A percentile compares a stretch with the other conserved stretches of the same genome.
phyloP scores from a whole-genome alignment of 1,139 yeast genomes.

The Starmera stellimalicola region DNA sequence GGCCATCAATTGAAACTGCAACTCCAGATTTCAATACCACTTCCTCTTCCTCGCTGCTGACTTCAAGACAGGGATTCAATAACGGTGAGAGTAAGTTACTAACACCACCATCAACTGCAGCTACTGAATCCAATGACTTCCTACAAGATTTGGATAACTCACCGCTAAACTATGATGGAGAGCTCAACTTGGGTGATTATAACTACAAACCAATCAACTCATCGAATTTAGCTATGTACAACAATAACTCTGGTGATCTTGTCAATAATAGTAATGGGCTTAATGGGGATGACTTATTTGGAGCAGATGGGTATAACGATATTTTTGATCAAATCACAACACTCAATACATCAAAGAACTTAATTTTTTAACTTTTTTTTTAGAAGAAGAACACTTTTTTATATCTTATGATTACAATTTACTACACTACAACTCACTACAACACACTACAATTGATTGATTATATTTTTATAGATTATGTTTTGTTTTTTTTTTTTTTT shows the following conservation, averaged over 20 bases:
- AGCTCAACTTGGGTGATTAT: background rate
- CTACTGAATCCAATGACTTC: background rate
- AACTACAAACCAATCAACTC: background rate
- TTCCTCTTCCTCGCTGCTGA: background rate
- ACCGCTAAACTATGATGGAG: constrained; percentile 1
- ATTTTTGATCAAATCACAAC: constrained; percentile 1
- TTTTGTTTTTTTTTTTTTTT: no score
- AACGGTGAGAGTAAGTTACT: background rate
- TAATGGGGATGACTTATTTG: background rate
- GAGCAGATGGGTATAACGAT: background rate
- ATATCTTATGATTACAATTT: no score
- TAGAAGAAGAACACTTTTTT: no score
- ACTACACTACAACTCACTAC: no score
- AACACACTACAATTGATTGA: no score
- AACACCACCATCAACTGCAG: constrained; percentile 1
- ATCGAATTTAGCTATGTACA: background rate
- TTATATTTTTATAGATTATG: no score
- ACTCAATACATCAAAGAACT: background rate
- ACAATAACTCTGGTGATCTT: background rate
- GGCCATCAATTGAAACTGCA: constrained; percentile 13
- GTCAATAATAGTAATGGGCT: no score
- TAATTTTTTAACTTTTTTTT: no score
- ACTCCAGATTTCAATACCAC: constrained; percentile 10
- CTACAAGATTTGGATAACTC: constrained; percentile 1
- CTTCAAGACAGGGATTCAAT: background rate